Conservation (phyloP, 2,329 filamentous ascomycete genomes). For the Monosporascus sp. region DNA sequence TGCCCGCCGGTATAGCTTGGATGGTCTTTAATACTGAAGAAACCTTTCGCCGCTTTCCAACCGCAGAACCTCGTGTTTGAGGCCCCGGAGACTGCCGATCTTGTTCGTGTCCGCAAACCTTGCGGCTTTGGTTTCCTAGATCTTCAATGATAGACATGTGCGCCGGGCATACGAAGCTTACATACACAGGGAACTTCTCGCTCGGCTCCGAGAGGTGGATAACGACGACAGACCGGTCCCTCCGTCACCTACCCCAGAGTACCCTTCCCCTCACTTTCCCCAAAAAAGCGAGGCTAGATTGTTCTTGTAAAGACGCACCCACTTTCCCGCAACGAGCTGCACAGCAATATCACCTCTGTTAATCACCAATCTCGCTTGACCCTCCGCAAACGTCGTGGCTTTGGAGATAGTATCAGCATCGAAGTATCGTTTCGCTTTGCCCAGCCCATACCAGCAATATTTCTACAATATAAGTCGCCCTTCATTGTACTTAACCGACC, state of each 20-base stretch:
- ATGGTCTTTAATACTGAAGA: no score
- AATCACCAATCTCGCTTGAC: not conserved
- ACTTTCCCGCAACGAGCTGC: not conserved
- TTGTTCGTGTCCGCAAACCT: not conserved
- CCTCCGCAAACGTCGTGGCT: not conserved
- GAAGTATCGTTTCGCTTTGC: not conserved
- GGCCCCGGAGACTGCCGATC: not conserved
- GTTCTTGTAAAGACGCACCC: not conserved
- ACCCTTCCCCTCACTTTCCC: no score
- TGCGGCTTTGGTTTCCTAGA: not conserved
- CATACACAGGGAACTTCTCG: not conserved
- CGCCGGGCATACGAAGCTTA: not conserved
- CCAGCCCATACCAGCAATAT: not conserved
- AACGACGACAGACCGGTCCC: not conserved
- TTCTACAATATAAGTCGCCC: no score
- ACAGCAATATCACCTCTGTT: not conserved
- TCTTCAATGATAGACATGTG: not conserved
- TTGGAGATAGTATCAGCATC: not conserved
- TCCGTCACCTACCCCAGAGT: not conserved
- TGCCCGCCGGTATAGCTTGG: not conserved
- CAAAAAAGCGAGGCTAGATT: not conserved
- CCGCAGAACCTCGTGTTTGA: not conserved
- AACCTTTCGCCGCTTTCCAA: not conserved
- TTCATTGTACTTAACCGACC: no score
- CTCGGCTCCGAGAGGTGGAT: not conserved